Evolutionary conservation across 768 basidiomycete genomes (phyloP).

Genomic region (Tricholoma matsutake): DNA sequence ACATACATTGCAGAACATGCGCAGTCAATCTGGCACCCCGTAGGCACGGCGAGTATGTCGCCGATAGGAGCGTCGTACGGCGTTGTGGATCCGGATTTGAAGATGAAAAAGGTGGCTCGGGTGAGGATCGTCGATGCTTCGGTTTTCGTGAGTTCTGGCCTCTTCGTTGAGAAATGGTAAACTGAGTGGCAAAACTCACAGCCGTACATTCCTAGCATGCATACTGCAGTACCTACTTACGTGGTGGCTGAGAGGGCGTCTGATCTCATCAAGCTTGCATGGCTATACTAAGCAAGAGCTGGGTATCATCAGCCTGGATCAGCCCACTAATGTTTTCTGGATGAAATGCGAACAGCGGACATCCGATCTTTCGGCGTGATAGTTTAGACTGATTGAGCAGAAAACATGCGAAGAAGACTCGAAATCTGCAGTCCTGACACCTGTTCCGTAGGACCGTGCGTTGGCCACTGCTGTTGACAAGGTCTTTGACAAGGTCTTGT

Average conservation of each 20-base stretch:
- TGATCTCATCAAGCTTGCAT: conserved; percentile 11
- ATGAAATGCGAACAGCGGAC: no score
- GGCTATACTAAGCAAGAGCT: no score
- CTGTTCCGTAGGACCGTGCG: no score
- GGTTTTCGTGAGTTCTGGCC: conserved; percentile 10
- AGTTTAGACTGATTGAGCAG: no score
- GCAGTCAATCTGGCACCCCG: conserved; percentile 5
- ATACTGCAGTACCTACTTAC: conserved; percentile 15
- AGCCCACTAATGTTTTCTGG: no score
- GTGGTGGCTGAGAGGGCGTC: conserved; percentile 17
- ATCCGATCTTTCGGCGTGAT: no score
- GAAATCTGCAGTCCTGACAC: no score
- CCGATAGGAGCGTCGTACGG: conserved; percentile 1
- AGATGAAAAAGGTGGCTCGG: conserved; percentile 12
- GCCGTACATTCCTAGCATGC: conserved; percentile 14
- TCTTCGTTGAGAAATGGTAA: neutral
- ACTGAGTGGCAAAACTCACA: neutral
- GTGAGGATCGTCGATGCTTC: conserved; percentile 19
- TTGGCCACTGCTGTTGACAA: no score
- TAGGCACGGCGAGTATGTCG: conserved; percentile 13
- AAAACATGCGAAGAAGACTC: no score
- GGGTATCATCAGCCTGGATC: no score
- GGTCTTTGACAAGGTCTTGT: no score
- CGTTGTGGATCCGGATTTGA: conserved; percentile 12
- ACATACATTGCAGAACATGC: neutral